A percentile compares a stretch with the other conserved stretches of the same genome.
These are phyloP conservation scores for Coemansia sp. DNA, from an alignment of 192 early-diverging fungal species.

Conservation along the genomic window DNA sequence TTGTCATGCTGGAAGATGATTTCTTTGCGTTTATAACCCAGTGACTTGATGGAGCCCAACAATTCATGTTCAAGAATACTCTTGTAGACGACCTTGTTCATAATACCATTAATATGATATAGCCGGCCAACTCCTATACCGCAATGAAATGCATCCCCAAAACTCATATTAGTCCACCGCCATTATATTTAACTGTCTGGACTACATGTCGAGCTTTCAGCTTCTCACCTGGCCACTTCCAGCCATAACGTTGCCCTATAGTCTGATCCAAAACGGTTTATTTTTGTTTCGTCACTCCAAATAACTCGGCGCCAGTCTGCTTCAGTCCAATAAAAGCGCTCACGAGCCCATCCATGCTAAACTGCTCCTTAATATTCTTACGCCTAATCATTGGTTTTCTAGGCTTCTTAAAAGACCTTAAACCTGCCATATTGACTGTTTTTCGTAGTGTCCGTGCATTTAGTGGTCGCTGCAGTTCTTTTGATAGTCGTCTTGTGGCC, in stretches of 20 bases:
- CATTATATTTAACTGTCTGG: background rate
- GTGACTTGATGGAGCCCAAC: background rate
- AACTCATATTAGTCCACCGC: background rate
- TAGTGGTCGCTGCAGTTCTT: too few relatives aligned
- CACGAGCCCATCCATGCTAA: too few relatives aligned
- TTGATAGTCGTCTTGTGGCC: too few relatives aligned
- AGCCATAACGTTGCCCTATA: background rate
- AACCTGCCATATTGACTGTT: too few relatives aligned
- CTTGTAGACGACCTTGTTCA: background rate
- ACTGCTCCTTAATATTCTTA: background rate
- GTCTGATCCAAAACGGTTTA: background rate
- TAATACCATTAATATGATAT: background rate
- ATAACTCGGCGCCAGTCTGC: background rate
- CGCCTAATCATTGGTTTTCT: background rate
- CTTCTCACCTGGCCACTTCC: background rate
- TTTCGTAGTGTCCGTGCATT: too few relatives aligned
- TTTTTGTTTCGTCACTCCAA: background rate
- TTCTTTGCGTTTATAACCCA: background rate
- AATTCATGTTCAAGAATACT: background rate
- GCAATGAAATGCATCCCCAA: background rate
- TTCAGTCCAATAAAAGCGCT: background rate
- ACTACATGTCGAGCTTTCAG: background rate
- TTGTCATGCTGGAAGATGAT: constrained; percentile 1
- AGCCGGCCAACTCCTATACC: background rate
- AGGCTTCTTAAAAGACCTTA: too few relatives aligned